Base-by-base conservation (phyloP, 148 eudicot genomes). In the Amaranthus palmeri region DNA sequence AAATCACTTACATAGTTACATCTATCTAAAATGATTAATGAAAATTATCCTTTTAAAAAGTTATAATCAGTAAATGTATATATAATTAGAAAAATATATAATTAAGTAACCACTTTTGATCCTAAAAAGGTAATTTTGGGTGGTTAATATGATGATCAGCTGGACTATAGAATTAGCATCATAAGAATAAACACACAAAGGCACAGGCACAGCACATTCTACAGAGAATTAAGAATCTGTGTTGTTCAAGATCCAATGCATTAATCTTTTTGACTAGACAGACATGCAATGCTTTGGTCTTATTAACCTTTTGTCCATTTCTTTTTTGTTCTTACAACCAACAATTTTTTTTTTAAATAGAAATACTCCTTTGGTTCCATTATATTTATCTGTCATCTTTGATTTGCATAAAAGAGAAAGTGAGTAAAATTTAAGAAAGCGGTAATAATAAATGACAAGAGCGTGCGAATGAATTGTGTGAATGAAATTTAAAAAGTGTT, bases 241-340 rank as follows among this genome's bases (percentile, higher is more conserved):
- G 63, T 17, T 44, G 63, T 65, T 76, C 78, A 44, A 60, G 78
- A 76, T 76, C 78, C 78, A 36, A 76, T 76, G 78, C 61, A 18
- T 45, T 51, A 54, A 61, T 45, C 36, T 53, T 17, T 61, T 55
- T 76, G 78, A 76, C 73, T 43, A 53, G 76, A 73, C 76, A 73
- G 76, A 65, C 60, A 73, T 65, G 64, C 76, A 73, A 54, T 13
- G 12, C 11, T 73, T 65, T 59, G 43, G 54, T 65, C 64, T 74
- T 74, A 66, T 14, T 56, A 12, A 7, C 36, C 36, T 40, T 74
- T 45, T 68, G 44, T 53, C 69, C 54, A 14, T 46, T 75, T 69
- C 54, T 15, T 13, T 60, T 7, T 45, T 60, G 57, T 75, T 68
- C 54, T 44, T 56, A 69, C 65, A 40, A 59, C 45, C 42, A 75